phyloP scores from a whole-genome alignment of 2,329 filamentous ascomycete species.

The Talaromyces rugulosus region DNA sequence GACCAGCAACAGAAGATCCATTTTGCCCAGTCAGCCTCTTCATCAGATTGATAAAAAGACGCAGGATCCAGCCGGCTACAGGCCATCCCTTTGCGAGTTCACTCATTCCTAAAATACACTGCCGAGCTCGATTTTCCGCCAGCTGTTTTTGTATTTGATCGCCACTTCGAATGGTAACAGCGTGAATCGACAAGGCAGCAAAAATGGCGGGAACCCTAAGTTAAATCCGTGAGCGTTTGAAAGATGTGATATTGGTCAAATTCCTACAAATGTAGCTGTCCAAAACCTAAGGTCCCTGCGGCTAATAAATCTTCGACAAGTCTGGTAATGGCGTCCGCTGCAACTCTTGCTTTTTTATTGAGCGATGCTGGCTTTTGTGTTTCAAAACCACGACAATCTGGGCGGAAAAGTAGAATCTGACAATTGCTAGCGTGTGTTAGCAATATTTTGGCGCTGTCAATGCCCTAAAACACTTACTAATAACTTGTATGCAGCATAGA shows the following conservation, averaged over 20 bases:
- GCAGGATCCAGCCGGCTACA: slow-evolving; percentile 23
- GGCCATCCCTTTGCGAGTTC: slow-evolving; percentile 22
- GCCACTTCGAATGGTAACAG: slow-evolving; percentile 21
- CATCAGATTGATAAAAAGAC: slow-evolving; percentile 15
- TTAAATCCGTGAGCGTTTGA: neutral
- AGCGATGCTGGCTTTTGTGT: too few species aligned
- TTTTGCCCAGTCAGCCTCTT: slow-evolving; percentile 8
- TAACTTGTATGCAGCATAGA: too few species aligned
- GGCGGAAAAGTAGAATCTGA: too few species aligned
- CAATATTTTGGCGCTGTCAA: too few species aligned
- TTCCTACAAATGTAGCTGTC: neutral
- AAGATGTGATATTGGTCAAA: neutral
- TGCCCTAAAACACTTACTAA: too few species aligned
- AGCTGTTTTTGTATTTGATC: slow-evolving; percentile 19
- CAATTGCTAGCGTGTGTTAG: too few species aligned
- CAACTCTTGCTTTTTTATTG: neutral
- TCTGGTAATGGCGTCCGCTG: neutral
- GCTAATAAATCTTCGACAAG: neutral
- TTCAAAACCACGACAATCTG: too few species aligned
- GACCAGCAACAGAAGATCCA: too few species aligned
- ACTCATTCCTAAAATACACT: slow-evolving; percentile 22
- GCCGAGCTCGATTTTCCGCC: slow-evolving; percentile 20
- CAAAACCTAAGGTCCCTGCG: neutral
- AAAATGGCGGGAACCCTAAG: slow-evolving; percentile 20
- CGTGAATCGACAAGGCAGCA: slow-evolving; percentile 22